Evolutionary conservation across 129 eudicot genomes (phyloP).

Genomic region (Flaveria sonorensis): DNA sequence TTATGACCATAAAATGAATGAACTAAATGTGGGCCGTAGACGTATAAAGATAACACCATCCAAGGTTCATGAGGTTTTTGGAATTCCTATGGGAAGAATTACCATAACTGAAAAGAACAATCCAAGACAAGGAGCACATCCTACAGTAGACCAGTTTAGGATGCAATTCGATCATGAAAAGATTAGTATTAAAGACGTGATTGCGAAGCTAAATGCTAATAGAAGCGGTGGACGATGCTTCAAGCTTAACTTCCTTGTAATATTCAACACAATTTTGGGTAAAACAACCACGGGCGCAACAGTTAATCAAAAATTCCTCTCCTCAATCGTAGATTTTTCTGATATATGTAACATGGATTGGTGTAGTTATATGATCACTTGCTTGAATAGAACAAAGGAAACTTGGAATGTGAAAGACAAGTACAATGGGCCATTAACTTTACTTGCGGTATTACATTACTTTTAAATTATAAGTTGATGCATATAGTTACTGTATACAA

Average conservation of each 20-base stretch:
- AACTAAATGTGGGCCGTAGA: neutral
- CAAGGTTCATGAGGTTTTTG: neutral
- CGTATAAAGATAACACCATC: neutral
- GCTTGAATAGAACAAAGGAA: no score
- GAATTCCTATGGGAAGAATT: neutral
- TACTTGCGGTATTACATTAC: no score
- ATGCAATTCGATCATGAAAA: neutral
- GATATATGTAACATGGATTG: no score
- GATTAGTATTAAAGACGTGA: neutral
- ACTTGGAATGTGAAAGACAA: no score
- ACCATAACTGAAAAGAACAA: neutral
- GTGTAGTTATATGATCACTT: no score
- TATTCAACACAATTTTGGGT: neutral
- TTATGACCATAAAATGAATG: neutral
- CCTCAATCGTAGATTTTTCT: no score
- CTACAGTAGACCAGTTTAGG: neutral
- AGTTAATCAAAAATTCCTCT: no score
- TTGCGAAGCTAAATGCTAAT: neutral
- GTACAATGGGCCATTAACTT: no score
- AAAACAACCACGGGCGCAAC: neutral
- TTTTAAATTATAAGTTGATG: no score
- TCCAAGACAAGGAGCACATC: neutral
- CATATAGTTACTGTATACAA: no score
- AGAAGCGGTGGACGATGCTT: neutral
- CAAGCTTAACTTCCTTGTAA: neutral